Base-by-base conservation (phyloP, 306 rosid species). In the Elaeagnus macrophylla region DNA sequence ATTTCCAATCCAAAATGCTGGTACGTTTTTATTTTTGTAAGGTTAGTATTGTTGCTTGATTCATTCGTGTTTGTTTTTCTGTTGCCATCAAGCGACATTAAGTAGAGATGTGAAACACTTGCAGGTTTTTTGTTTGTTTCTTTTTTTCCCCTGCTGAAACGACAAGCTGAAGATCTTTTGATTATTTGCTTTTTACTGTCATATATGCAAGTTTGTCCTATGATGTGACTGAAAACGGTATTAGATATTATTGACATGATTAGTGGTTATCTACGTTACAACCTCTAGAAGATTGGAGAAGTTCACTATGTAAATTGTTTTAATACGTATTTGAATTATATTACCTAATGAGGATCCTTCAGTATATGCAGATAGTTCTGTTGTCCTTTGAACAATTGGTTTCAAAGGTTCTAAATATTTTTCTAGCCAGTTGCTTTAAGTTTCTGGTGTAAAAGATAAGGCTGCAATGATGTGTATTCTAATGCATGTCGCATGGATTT, bases 1-100 rank as follows among this genome's bases (percentile, higher is more conserved):
- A 95, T 89, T 59, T 87, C 90, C 67, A 83, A 89, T 79, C 90
- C 94, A 18, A 82, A 84, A 65, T 65, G 77, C 57, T 50, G 93
- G 97, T 91, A 91, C 70, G 78, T 32, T 44, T 59, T 63, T 55
- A 70, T 50, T 55, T 56, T 20, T 17, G 7, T 47, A 7, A 3
- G 11, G 17, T 51, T 25, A 57, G 44, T 25, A 15, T 53, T 50
- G 32, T 16, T 17, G 37, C 7, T 19, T 17, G 32, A 19, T 3
- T 49, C 5, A 7, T 9, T 49, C 1, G 5, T 9, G 7, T 17
- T 49, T 20, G 3, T 25, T 25, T 3, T 25, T 25, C 4, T 25
- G 2, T 25, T 25, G 4, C 32, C 32, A 25, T 25, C 4, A 25
- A 25, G 32, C 32, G 32, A 2, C 4, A 25, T 25, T 25, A 25